Conservation (phyloP, 2,329 filamentous ascomycete species). For the Ceratocystis variospora region DNA sequence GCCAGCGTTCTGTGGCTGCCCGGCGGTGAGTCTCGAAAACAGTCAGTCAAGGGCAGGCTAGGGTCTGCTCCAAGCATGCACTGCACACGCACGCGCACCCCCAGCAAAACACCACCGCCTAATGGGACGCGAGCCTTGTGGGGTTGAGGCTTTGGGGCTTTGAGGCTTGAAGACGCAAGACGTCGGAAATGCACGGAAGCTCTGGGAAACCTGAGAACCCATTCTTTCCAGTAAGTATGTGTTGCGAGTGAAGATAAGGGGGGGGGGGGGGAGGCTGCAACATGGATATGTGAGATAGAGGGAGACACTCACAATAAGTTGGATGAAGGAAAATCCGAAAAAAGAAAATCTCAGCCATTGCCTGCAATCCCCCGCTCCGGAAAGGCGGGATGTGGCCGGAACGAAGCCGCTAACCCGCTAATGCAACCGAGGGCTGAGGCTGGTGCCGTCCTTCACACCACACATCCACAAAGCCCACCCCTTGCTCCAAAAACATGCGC, state of each 20-base stretch:
- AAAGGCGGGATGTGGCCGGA: neutral
- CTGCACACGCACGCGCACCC: neutral
- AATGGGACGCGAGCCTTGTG: no score
- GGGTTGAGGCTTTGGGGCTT: neutral
- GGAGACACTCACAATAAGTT: neutral
- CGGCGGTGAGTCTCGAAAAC: conserved; percentile 9
- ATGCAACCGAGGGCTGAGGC: neutral
- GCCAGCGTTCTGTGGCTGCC: conserved; percentile 3
- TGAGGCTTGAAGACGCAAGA: neutral
- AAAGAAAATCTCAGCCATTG: neutral
- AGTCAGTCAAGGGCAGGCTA: neutral
- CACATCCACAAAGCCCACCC: neutral
- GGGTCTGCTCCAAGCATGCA: neutral
- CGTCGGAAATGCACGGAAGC: neutral
- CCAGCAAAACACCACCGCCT: neutral
- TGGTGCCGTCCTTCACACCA: neutral
- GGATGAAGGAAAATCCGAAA: neutral
- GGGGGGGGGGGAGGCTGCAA: neutral
- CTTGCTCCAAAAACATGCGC: neutral
- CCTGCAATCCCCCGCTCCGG: neutral
- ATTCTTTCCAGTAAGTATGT: neutral
- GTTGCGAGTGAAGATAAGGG: neutral
- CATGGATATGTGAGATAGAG: neutral
- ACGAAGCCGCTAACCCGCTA: neutral
- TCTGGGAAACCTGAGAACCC: neutral